Evolutionary conservation across 2,329 filamentous ascomycete species (phyloP).

Genomic region (Dothidotthia symphoricarpi): DNA sequence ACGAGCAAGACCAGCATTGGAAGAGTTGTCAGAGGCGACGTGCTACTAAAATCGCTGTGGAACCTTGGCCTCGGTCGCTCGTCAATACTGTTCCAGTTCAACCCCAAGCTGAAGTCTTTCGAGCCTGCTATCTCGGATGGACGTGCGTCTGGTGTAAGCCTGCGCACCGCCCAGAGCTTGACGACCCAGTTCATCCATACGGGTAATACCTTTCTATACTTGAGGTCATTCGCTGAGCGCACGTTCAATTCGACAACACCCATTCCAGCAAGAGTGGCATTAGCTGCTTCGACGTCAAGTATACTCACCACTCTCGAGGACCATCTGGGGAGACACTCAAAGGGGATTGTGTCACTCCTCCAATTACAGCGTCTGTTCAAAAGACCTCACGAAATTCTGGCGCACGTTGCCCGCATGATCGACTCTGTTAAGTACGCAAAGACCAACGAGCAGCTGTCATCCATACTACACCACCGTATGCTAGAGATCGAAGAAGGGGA

Average conservation of each 20-base stretch:
- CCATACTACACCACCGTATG: constrained; percentile 38
- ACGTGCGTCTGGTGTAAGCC: constrained; percentile 53
- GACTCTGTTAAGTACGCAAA: constrained; percentile 45
- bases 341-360: constrained; percentile 36
- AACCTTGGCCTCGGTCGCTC: constrained; percentile 68
- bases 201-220: constrained; percentile 38
- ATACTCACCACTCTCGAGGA: constrained; percentile 45
- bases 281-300: constrained; percentile 43
- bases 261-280: constrained; percentile 43
- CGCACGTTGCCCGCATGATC: constrained; percentile 54
- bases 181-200: constrained; percentile 45
- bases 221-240: constrained; percentile 39
- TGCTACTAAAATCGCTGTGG: constrained; percentile 55
- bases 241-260: constrained; percentile 37
- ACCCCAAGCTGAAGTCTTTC: constrained; percentile 55
- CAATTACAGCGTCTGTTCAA: constrained; percentile 43
- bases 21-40: constrained; percentile 39
- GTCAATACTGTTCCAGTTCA: constrained; percentile 68
- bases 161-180: constrained; percentile 53
- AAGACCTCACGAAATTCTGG: constrained; percentile 54
- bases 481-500: constrained; percentile 61
- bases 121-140: constrained; percentile 45
- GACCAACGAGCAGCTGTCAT: constrained; percentile 41
- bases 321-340: constrained; percentile 33
- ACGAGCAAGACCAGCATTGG: constrained; percentile 38